Conservation (phyloP, 2,329 filamentous ascomycete species). For the Fusarium sp. region DNA sequence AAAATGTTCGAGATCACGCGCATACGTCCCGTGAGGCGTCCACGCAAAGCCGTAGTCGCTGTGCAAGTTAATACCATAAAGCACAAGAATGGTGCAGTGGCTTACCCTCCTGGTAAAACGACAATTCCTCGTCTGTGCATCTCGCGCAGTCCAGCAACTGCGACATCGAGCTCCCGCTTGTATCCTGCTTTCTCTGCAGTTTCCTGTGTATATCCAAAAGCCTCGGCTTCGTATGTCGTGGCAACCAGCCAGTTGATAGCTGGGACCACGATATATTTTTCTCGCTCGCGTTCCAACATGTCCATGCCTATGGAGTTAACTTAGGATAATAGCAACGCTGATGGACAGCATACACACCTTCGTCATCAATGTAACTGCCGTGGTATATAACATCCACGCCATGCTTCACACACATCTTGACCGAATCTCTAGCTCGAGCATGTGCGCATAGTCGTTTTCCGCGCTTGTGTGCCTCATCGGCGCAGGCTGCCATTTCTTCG, state of each 20-base stretch:
- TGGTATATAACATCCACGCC: constrained; percentile 31
- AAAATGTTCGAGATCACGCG: background rate
- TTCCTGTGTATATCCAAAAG: background rate
- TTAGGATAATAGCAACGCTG: background rate
- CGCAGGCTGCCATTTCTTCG: constrained; percentile 8
- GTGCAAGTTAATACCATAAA: background rate
- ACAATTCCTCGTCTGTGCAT: background rate
- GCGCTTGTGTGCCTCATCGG: constrained; percentile 25
- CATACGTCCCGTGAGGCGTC: background rate
- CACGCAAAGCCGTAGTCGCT: background rate
- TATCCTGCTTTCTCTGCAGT: background rate
- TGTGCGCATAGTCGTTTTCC: constrained; percentile 26
- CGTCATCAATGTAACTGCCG: constrained; percentile 23
- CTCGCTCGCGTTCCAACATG: background rate
- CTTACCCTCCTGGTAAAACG: background rate
- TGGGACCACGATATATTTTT: background rate
- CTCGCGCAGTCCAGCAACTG: background rate
- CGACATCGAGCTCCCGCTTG: background rate
- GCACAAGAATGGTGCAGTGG: background rate
- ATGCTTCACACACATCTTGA: constrained; percentile 28
- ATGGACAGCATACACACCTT: constrained; percentile 1
- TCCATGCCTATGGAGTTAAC: background rate
- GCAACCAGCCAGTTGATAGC: background rate
- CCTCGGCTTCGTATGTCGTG: background rate
- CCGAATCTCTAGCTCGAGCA: constrained; percentile 24